Conservation (phyloP, 139 green algal species). For the Picochlorum sp. region DNA sequence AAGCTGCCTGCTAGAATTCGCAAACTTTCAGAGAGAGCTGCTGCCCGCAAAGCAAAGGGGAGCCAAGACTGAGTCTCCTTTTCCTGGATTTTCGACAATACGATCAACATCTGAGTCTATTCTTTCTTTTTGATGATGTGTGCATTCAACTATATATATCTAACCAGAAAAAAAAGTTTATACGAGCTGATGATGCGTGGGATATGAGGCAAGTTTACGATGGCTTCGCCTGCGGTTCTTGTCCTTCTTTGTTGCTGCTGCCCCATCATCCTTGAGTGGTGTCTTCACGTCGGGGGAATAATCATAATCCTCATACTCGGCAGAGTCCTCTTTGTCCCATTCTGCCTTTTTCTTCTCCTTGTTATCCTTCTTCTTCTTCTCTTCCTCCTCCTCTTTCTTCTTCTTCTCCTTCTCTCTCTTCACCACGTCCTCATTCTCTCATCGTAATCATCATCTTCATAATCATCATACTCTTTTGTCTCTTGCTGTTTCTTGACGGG, state of each 20-base stretch:
- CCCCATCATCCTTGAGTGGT: not conserved
- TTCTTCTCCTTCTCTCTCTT: not conserved
- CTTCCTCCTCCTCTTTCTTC: not conserved
- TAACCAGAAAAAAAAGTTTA: too few species aligned
- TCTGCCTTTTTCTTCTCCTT: not conserved
- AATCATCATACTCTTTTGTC: not conserved
- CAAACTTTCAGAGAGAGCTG: constrained; percentile 70
- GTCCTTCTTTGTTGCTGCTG: not conserved
- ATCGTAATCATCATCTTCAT: not conserved
- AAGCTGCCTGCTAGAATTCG: constrained; percentile 76
- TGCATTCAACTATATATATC: too few species aligned
- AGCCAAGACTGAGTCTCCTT: constrained; percentile 43
- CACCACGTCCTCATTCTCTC: not conserved
- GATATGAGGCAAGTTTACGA: too few species aligned
- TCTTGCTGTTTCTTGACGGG: not conserved
- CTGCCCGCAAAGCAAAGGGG: constrained; percentile 61
- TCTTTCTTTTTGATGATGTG: too few species aligned
- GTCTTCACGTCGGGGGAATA: not conserved
- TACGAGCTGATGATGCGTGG: too few species aligned
- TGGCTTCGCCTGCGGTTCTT: not conserved
- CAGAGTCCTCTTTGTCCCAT: not conserved
- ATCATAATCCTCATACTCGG: constrained; percentile 1
- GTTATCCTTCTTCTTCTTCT: constrained; percentile 7
- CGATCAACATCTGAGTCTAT: constrained; percentile 40
- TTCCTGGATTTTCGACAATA: constrained; percentile 85